phyloP scores from a whole-genome alignment of 2,329 filamentous ascomycete species.

The Sporothrix brasiliensis region DNA sequence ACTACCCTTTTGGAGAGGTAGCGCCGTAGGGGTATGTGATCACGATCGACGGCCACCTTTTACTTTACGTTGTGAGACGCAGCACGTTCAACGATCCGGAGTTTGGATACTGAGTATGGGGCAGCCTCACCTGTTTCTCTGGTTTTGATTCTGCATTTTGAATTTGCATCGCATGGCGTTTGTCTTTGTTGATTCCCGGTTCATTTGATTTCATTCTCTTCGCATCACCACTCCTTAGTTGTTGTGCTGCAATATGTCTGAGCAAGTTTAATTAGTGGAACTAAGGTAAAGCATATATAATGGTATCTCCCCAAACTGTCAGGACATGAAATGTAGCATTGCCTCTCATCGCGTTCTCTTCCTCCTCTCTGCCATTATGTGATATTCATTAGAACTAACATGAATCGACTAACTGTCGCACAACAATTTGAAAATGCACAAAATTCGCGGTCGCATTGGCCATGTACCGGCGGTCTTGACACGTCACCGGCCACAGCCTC shows the following conservation, averaged over 20 bases:
- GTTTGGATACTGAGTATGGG: not conserved
- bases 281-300: not conserved
- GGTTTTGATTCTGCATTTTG: not conserved
- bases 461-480: not conserved
- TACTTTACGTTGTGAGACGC: not conserved
- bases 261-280: not conserved
- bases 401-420: not conserved
- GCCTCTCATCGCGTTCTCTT: not conserved
- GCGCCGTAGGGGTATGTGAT: constrained; percentile 12
- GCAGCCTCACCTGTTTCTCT: not conserved
- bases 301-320: constrained; percentile 9
- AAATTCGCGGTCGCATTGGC: not conserved
- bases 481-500: not conserved
- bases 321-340: too few species aligned
- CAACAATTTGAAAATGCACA: too few species aligned
- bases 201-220: not conserved
- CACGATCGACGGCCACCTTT: not conserved
- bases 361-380: not conserved
- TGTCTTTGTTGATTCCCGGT: not conserved
- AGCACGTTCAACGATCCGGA: not conserved
- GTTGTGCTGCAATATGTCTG: not conserved
- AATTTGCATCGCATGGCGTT: not conserved
- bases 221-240: constrained; percentile 5
- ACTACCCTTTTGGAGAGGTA: constrained; percentile 86
- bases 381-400: not conserved